A percentile compares a stretch with the other conserved stretches of the same genome.
Conservation (phyloP, 2,329 filamentous ascomycete species). For the Beauveria brongniartii region DNA sequence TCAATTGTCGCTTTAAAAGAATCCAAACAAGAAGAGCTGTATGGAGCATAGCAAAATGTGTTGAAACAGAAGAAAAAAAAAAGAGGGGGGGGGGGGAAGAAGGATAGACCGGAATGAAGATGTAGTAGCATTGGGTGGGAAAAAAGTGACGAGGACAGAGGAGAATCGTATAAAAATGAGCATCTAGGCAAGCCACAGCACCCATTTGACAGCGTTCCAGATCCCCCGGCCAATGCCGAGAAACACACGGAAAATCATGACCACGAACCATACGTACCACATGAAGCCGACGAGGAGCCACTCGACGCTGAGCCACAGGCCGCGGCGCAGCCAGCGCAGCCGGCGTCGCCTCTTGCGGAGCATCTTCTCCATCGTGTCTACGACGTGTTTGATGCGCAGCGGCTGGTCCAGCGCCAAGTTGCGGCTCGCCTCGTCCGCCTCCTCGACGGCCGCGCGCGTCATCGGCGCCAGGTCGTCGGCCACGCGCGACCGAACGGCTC, state of each 20-base stretch:
- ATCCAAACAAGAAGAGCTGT: not conserved
- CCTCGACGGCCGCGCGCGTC: slow-evolving; percentile 62
- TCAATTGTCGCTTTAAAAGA: slow-evolving; percentile 1
- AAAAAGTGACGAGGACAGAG: not conserved
- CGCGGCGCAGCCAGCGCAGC: slow-evolving; percentile 66
- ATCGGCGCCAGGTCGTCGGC: slow-evolving; percentile 47
- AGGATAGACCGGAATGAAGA: not conserved
- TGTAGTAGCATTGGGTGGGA: not conserved
- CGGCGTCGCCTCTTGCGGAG: slow-evolving; percentile 58
- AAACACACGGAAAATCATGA: slow-evolving; percentile 64
- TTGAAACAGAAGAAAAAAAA: not conserved
- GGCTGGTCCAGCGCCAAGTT: slow-evolving; percentile 71
- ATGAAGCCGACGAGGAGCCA: slow-evolving; percentile 82
- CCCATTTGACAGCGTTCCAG: slow-evolving; percentile 60
- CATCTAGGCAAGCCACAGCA: slow-evolving; percentile 55
- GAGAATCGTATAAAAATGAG: not conserved
- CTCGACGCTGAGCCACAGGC: slow-evolving; percentile 76
- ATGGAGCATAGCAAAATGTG: no score
- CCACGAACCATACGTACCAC: slow-evolving; percentile 91
- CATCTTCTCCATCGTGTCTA: slow-evolving; percentile 71
- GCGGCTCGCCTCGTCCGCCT: slow-evolving; percentile 69
- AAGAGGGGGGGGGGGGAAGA: not conserved
- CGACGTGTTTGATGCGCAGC: slow-evolving; percentile 70
- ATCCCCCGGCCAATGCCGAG: slow-evolving; percentile 54
- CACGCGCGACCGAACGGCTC: slow-evolving; percentile 37